Percentiles rank a stretch among this genome's conserved stretches.
Evolutionary conservation across 306 rosid species (phyloP).

Genomic region (Styphnolobium japonicum): DNA sequence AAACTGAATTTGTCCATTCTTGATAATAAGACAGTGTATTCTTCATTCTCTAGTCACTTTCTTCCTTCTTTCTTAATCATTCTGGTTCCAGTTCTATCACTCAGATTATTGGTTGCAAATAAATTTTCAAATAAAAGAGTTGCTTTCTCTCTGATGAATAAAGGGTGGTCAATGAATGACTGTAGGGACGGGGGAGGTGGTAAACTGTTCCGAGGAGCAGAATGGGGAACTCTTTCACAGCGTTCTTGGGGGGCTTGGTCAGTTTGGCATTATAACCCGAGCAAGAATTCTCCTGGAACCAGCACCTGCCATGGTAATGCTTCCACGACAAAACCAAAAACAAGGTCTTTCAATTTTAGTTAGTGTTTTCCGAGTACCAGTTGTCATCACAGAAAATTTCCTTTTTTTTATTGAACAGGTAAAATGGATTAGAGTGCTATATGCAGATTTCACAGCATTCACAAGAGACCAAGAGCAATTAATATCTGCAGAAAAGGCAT

Average conservation of each 20-base stretch:
- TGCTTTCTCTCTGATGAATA: background rate
- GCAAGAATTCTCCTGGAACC: constrained; percentile 81
- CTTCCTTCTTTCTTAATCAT: too few species aligned
- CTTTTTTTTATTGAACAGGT: constrained; percentile 29
- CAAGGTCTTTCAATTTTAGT: background rate
- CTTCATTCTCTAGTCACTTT: too few species aligned
- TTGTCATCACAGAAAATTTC: background rate
- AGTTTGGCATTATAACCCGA: constrained; percentile 87
- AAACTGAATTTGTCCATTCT: too few species aligned
- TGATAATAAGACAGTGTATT: too few species aligned
- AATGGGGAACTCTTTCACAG: constrained; percentile 80
- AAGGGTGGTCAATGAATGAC: constrained; percentile 14
- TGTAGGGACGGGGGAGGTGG: constrained; percentile 89
- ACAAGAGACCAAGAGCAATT: constrained; percentile 77
- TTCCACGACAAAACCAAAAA: constrained; percentile 9
- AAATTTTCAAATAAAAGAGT: background rate
- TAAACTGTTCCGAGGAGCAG: constrained; percentile 71
- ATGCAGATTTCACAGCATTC: constrained; percentile 52
- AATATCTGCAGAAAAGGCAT: constrained; percentile 55
- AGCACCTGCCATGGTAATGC: constrained; percentile 71
- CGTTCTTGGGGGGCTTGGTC: constrained; percentile 97
- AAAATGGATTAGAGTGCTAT: constrained; percentile 65
- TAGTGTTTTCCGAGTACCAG: background rate
- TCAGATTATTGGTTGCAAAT: background rate
- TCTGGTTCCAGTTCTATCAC: too few species aligned